Evolutionary conservation across 2,329 filamentous ascomycete genomes (phyloP), one percentile per base, ranked within the genome.

Genomic region (Exophiala aquamarina): DNA sequence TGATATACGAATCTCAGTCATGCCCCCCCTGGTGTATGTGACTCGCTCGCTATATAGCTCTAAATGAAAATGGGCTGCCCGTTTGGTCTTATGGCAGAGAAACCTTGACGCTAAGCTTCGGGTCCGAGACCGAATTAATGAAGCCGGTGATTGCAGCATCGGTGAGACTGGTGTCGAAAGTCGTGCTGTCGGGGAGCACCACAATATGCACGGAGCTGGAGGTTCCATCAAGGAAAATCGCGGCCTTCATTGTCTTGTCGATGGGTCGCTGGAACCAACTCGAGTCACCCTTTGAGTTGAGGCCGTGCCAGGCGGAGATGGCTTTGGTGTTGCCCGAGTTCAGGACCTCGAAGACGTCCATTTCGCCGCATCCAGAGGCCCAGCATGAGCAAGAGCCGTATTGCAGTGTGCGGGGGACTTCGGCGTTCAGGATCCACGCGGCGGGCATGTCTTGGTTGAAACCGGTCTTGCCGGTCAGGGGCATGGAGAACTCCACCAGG

Each of bases 371-470:
- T 29, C 80, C 81, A 60, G 62, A 73, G 10, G 66, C 67, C 86
- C 86, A 90, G 74, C 87, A 91, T 49, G 81, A 86, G 74, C 87
- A 91, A 38, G 71, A 69, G 54, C 76, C 75, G 70, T 90, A 90
- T 65, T 90, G 86, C 4, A 77, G 70, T 4, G 84, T 83, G 50
- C 82, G 82, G 19, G 86, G 81, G 52, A 91, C 87, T 50, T 80
- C 76, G 14, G 80, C 82, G 68, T 91, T 91, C 50, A 91, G 78
- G 40, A 84, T 71, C 87, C 87, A 91, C 65, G 85, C 77, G 33
- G 86, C 83, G 7, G 87, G 86, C 77, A 86, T 86, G 67, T 90
- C 81, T 33, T 64, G 71, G 61, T 82, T 78, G 59, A 72, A 72
- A n/a, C 57, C 59, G 1, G 63, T 68, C 42, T 71, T 63, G 51